A percentile compares a stretch with the other conserved stretches of the same genome.
Conservation (phyloP, 208 protist genomes). For the Crithidia sp. region DNA sequence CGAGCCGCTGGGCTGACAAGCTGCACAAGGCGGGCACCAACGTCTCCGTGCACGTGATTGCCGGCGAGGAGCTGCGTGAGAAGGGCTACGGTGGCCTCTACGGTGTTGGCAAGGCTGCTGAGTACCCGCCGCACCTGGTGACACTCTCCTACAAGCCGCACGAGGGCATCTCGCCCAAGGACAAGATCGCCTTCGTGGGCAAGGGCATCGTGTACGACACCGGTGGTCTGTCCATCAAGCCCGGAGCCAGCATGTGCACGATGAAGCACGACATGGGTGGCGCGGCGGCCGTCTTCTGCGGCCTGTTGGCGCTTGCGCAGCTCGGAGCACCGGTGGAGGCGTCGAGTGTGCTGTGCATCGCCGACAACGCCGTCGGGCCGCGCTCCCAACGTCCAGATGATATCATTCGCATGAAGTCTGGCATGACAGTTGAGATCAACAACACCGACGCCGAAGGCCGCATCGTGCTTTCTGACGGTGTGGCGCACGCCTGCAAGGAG, state of each 20-base stretch:
- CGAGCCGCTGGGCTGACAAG: slow-evolving; percentile 39
- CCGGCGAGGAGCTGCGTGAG: slow-evolving; percentile 83
- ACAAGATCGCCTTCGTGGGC: slow-evolving; percentile 84
- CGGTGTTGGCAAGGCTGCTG: slow-evolving; percentile 82
- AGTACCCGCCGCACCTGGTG: slow-evolving; percentile 83
- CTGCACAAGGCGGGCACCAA: slow-evolving; percentile 37
- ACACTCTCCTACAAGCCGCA: slow-evolving; percentile 79
- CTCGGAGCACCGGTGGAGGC: slow-evolving; percentile 46
- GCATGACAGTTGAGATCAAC: slow-evolving; percentile 91
- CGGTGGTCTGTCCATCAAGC: slow-evolving; percentile 90
- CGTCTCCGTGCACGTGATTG: slow-evolving; percentile 53
- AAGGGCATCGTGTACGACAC: slow-evolving; percentile 95
- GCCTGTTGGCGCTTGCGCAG: slow-evolving; percentile 67
- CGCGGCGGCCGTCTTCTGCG: slow-evolving; percentile 82
- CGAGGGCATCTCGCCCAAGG: slow-evolving; percentile 47
- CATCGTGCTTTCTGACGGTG: slow-evolving; percentile 90
- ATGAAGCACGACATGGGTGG: slow-evolving; percentile 95
- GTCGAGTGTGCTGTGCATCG: slow-evolving; percentile 79
- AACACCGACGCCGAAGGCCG: slow-evolving; percentile 94
- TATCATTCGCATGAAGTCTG: slow-evolving; percentile 88
- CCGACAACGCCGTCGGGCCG: slow-evolving; percentile 90
- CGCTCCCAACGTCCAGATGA: slow-evolving; percentile 86
- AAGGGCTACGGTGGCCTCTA: slow-evolving; percentile 86
- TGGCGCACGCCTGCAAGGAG: slow-evolving; percentile 85
- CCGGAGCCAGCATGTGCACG: slow-evolving; percentile 69